Evolutionary conservation across 2,329 filamentous ascomycete genomes (phyloP).

Genomic region (Pezicula neosporulosa): DNA sequence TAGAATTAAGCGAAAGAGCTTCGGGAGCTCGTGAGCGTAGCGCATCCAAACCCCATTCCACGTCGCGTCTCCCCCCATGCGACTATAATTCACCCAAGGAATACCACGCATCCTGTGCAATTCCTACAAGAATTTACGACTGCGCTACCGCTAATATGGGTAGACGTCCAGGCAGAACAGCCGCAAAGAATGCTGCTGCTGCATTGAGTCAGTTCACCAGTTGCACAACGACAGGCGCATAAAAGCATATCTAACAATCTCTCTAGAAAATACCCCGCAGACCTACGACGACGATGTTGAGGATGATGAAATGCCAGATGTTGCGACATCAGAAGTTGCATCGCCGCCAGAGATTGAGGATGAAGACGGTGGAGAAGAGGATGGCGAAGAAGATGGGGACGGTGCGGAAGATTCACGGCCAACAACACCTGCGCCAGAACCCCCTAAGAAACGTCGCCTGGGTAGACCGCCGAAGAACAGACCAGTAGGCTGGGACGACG

Average conservation of each 20-base stretch:
- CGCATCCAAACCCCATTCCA: too few relatives aligned
- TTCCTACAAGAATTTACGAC: background rate
- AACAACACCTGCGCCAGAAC: slow-evolving; percentile 28
- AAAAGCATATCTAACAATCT: slow-evolving; percentile 1
- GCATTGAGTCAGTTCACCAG: slow-evolving; percentile 43
- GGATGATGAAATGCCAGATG: slow-evolving; percentile 42
- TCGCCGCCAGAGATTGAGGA: slow-evolving; percentile 29
- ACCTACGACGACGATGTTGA: slow-evolving; percentile 41
- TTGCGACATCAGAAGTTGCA: slow-evolving; percentile 24
- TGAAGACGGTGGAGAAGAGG: slow-evolving; percentile 43
- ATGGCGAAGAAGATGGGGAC: slow-evolving; percentile 42
- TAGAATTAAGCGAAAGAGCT: too few relatives aligned
- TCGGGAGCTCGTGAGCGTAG: too few relatives aligned
- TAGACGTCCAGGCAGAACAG: slow-evolving; percentile 49
- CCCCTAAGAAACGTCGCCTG: slow-evolving; percentile 71
- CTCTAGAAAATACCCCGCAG: slow-evolving; percentile 44
- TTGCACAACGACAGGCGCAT: slow-evolving; percentile 13
- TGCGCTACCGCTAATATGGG: slow-evolving; percentile 25
- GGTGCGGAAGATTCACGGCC: slow-evolving; percentile 45
- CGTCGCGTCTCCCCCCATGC: background rate
- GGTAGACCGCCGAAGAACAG: slow-evolving; percentile 84
- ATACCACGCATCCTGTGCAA: too few relatives aligned
- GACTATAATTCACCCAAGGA: background rate
- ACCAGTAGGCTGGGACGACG: slow-evolving; percentile 71
- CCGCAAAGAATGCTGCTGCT: slow-evolving; percentile 49